phyloP scores from a whole-genome alignment of 305 asterid genomes.

The Striga hermonthica region DNA sequence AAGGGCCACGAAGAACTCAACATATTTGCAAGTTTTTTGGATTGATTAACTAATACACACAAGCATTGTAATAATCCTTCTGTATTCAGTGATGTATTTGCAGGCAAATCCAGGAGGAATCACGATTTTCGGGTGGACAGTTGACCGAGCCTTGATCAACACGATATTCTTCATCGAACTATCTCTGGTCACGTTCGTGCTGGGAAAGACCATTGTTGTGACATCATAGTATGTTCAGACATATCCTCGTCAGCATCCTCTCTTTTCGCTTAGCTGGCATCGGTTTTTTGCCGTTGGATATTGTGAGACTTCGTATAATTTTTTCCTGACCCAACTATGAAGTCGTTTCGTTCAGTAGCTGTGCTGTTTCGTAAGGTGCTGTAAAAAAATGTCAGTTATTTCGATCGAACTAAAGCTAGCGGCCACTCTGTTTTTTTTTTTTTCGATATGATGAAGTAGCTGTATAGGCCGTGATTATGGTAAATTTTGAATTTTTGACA shows the following conservation, averaged over 20 bases:
- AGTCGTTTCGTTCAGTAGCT: too few relatives aligned
- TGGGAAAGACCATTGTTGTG: constrained; percentile 59
- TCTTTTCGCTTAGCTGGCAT: not conserved
- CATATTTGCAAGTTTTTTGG: not conserved
- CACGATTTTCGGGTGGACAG: constrained; percentile 80
- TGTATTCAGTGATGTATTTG: constrained; percentile 68
- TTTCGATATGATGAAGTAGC: not conserved
- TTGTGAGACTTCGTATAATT: too few relatives aligned
- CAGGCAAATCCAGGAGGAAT: constrained; percentile 84
- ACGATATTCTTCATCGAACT: constrained; percentile 72
- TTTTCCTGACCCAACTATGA: too few relatives aligned
- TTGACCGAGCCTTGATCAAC: constrained; percentile 77
- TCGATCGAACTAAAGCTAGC: not conserved
- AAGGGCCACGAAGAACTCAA: too few relatives aligned
- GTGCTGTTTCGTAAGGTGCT: not conserved
- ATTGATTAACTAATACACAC: not conserved
- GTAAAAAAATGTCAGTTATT: not conserved
- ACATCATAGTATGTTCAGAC: constrained; percentile 31
- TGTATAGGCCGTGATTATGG: too few relatives aligned
- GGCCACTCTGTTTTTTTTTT: not conserved
- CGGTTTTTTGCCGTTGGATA: not conserved
- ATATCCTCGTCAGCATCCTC: not conserved
- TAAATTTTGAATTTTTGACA: too few relatives aligned
- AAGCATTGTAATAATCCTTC: constrained; percentile 4
- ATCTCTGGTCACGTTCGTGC: constrained; percentile 60